Base-by-base conservation (phyloP, 495 filamentous ascomycete genomes). In the Podospora fimiseda region DNA sequence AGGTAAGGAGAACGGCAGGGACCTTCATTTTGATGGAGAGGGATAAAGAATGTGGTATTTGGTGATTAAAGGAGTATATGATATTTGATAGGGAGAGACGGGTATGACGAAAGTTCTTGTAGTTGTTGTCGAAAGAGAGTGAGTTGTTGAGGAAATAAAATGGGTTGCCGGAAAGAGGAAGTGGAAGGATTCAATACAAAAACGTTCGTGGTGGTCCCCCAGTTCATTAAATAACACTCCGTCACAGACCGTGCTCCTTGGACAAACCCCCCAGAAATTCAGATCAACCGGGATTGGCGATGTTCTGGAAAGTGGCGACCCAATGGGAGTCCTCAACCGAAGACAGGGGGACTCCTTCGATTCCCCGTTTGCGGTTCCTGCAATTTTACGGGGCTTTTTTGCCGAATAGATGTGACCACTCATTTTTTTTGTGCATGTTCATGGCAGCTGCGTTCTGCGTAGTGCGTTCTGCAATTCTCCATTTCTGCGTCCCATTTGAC, bases 11-110 rank as follows among this genome's bases (percentile, higher is more conserved):
- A 48, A 49, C 55, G 39, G 64, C 51, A 16, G 52, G 39, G 53
- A 60, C 19, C 68, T 68, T 76, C 74, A 77, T 78, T 42, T 19
- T 65, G 56, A 47, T 36, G 46, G 47, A 45, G n/a, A 43, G 51
- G 15, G 16, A 5, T 24, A n/a, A 23, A 30, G 24, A 40, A 45
- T 51, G 24, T 33, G 1, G 43, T 36, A 23, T 24, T 50, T 48
- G 38, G 24, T 51, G 38, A 11, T 51, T 43, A 40, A 42, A 51
- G 4, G 5, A 19, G 40, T 22, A 6, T 0, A 5, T 39, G 30
- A 16, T 15, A 39, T 9, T 30, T 18, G 30, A 37, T 37, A 37
- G 33, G 33, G 8, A 37, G 40, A 46, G 50, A 52, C 50, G 33
- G n/a, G 39, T 24, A 52, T 18, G 20, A 22, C 9, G 19, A 11